Percentiles rank a stretch among this genome's conserved stretches.
Conservation (phyloP, 202 grass and related monocot genomes). For the Hordeum pubiflorum region DNA sequence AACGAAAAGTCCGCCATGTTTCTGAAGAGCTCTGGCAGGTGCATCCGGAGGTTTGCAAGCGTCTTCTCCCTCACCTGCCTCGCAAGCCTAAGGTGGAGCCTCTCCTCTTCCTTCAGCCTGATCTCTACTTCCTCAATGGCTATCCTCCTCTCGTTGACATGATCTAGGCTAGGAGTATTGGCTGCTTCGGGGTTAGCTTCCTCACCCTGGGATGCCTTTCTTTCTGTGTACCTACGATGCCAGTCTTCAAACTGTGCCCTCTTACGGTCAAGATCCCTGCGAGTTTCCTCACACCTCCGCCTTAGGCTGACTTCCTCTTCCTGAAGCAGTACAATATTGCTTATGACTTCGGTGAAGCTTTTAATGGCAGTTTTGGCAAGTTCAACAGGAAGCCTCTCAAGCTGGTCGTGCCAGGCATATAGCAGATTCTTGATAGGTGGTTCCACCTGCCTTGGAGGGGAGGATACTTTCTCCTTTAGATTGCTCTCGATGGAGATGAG, state of each 20-base stretch:
- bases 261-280: constrained; percentile 46
- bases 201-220: constrained; percentile 38
- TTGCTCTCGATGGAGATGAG: constrained; percentile 85
- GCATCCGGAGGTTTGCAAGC: constrained; percentile 60
- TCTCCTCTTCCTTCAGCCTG: constrained; percentile 54
- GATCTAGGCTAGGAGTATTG: constrained; percentile 35
- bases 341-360: constrained; percentile 62
- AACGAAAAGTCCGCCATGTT: constrained; percentile 45
- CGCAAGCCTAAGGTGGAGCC: constrained; percentile 42
- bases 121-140: constrained; percentile 53
- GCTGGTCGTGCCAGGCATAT: constrained; percentile 61
- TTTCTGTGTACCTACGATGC: constrained; percentile 51
- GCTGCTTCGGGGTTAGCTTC: constrained; percentile 37
- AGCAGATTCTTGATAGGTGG: constrained; percentile 77
- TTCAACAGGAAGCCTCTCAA: constrained; percentile 70
- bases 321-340: constrained; percentile 54
- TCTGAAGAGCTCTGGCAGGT: constrained; percentile 81
- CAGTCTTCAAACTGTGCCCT: constrained; percentile 58
- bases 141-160: constrained; percentile 43
- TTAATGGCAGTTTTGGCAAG: constrained; percentile 58
- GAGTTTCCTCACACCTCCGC: constrained; percentile 59
- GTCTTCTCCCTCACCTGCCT: constrained; percentile 85
- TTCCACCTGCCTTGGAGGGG: constrained; percentile 56
- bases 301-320: constrained; percentile 53
- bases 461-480: constrained; percentile 88